Evolutionary conservation across 257 asterid genomes (phyloP).

Genomic region (Penstemon barbatus): DNA sequence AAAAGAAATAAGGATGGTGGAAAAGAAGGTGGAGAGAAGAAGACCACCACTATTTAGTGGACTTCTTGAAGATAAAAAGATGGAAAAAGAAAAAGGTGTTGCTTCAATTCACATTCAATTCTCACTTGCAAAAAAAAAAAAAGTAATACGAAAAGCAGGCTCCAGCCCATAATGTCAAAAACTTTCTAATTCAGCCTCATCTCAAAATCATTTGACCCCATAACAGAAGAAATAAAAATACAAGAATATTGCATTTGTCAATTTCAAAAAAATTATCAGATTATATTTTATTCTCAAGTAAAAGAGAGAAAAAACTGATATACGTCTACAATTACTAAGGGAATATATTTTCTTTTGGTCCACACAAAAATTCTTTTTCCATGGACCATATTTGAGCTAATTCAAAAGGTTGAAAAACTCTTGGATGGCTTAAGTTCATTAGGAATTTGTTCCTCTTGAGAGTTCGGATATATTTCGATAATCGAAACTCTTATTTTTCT

Average conservation of each 20-base stretch:
- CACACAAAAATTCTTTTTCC: constrained; percentile 3
- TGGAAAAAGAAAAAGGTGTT: too few species aligned
- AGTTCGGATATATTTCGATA: background rate
- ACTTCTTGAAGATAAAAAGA: too few species aligned
- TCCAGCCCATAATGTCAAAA: too few species aligned
- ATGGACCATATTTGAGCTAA: background rate
- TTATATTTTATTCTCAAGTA: constrained; percentile 6
- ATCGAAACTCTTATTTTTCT: too few species aligned
- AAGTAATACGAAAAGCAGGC: too few species aligned
- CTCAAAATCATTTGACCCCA: background rate
- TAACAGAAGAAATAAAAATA: background rate
- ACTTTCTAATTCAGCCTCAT: background rate
- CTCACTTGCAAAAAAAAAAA: too few species aligned
- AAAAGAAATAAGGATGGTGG: too few species aligned
- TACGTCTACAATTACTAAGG: background rate
- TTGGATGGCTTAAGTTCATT: constrained; percentile 23
- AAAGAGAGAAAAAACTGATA: background rate
- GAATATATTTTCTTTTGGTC: background rate
- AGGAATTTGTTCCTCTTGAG: constrained; percentile 29
- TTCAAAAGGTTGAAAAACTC: constrained; percentile 12
- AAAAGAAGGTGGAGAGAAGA: too few species aligned
- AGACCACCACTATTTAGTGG: too few species aligned
- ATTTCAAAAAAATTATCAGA: background rate
- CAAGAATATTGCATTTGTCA: constrained; percentile 6
- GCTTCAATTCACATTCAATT: too few species aligned